These are phyloP conservation scores for Starmera amethionina DNA, from an alignment of 805 yeast genomes.

Conservation along the genomic window DNA sequence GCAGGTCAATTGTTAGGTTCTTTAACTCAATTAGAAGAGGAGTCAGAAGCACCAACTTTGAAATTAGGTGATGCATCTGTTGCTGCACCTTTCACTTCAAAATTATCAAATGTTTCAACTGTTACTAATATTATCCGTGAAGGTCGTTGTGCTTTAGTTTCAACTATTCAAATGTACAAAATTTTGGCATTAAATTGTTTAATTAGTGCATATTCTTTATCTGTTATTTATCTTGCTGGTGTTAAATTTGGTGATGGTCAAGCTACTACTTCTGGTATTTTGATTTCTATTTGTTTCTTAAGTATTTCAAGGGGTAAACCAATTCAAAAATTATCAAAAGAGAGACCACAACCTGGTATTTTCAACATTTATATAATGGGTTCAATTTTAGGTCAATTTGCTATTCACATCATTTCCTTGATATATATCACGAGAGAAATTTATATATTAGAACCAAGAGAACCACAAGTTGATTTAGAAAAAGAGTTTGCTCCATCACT, in stretches of 20 bases:
- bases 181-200: slow-evolving; percentile 93
- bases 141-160: slow-evolving; percentile 95
- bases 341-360: slow-evolving; percentile 96
- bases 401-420: slow-evolving; percentile 77
- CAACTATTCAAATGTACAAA: slow-evolving; percentile 98
- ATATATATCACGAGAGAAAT: slow-evolving; percentile 77
- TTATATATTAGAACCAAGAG: slow-evolving; percentile 85
- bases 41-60: slow-evolving; percentile 79
- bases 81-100: slow-evolving; percentile 98
- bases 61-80: slow-evolving; percentile 98
- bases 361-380: slow-evolving; percentile 96
- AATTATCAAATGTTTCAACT: slow-evolving; percentile 82
- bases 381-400: slow-evolving; percentile 92
- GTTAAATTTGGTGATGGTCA: slow-evolving; percentile 97
- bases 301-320: slow-evolving; percentile 93
- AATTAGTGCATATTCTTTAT: slow-evolving; percentile 90
- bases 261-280: slow-evolving; percentile 91
- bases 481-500: slow-evolving; percentile 82
- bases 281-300: slow-evolving; percentile 88
- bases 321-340: slow-evolving; percentile 75
- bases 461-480: slow-evolving; percentile 81
- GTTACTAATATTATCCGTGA: slow-evolving; percentile 92
- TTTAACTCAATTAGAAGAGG: slow-evolving; percentile 48
- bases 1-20: slow-evolving; percentile 59
- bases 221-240: slow-evolving; percentile 92